phyloP scores from a whole-genome alignment of 371 early-diverging fungal species.

The Syncephalis fuscata region DNA sequence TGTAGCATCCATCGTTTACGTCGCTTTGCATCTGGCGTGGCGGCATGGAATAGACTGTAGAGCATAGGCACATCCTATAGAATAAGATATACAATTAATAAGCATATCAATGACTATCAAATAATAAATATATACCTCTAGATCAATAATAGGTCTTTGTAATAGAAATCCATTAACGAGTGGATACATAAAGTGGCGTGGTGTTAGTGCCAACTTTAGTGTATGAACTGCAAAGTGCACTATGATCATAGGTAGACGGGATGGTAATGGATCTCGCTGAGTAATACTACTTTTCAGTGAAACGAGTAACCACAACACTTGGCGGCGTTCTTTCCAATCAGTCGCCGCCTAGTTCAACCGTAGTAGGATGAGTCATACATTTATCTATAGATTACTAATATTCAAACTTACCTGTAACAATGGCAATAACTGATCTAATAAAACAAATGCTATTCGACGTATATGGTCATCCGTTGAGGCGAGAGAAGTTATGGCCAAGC shows the following conservation, averaged over 20 bases:
- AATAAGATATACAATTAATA: conserved; percentile 5
- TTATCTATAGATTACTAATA: too few species aligned
- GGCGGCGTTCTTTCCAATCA: conserved; percentile 16
- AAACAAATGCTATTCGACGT: too few species aligned
- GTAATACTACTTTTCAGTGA: conserved; percentile 45
- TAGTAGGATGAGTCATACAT: too few species aligned
- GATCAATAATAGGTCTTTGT: conserved; percentile 47
- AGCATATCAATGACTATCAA: neutral
- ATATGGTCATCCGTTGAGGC: too few species aligned
- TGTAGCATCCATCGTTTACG: conserved; percentile 62
- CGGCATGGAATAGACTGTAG: conserved; percentile 49
- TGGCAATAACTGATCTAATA: too few species aligned
- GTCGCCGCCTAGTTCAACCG: too few species aligned
- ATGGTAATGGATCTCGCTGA: conserved; percentile 21
- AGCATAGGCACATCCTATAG: conserved; percentile 61
- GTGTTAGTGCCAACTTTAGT: conserved; percentile 35
- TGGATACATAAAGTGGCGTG: conserved; percentile 59
- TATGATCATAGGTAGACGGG: conserved; percentile 43
- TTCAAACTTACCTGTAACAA: too few species aligned
- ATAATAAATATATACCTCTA: conserved; percentile 28
- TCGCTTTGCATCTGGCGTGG: conserved; percentile 33
- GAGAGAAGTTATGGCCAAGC: too few species aligned
- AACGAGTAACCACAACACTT: conserved; percentile 42
- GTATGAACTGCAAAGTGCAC: conserved; percentile 50
- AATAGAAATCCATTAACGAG: conserved; percentile 53